Percentiles rank a stretch among this genome's conserved stretches.
Conservation (phyloP, 139 green algal genomes). For the Closterium sp. region DNA sequence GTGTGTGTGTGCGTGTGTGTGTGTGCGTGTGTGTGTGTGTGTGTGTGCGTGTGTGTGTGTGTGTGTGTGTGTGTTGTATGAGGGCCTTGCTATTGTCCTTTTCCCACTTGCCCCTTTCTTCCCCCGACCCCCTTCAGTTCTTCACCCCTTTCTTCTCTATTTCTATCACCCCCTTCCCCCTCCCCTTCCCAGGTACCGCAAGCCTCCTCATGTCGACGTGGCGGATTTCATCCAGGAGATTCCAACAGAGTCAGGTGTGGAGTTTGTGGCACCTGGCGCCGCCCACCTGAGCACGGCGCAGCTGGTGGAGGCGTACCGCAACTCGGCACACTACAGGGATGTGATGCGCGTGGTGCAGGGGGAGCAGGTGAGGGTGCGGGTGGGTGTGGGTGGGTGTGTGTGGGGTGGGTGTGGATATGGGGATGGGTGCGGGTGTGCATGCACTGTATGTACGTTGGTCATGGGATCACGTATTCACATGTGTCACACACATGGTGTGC, state of each 20-base stretch:
- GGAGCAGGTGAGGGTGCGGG: background rate
- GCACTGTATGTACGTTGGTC: no score
- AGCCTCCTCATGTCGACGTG: slow-evolving; percentile 22
- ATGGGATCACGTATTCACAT: no score
- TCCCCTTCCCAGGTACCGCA: slow-evolving; percentile 13
- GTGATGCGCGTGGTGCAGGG: slow-evolving; percentile 32
- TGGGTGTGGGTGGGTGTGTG: no score
- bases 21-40: no score
- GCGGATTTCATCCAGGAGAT: slow-evolving; percentile 28
- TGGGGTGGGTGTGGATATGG: no score
- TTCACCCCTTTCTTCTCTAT: no score
- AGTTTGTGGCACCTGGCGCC: slow-evolving; percentile 1
- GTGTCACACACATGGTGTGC: no score
- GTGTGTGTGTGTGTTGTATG: background rate
- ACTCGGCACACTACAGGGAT: slow-evolving; percentile 7
- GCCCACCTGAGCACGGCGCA: background rate
- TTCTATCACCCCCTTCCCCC: background rate
- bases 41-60: background rate
- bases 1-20: no score
- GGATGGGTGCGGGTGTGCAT: no score
- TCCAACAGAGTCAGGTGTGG: slow-evolving; percentile 1
- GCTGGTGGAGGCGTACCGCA: slow-evolving; percentile 24
- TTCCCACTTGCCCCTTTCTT: background rate
- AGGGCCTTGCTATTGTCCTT: background rate
- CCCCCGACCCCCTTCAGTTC: no score